Conservation (phyloP, 495 filamentous ascomycete genomes). For the Trichoderma virens region DNA sequence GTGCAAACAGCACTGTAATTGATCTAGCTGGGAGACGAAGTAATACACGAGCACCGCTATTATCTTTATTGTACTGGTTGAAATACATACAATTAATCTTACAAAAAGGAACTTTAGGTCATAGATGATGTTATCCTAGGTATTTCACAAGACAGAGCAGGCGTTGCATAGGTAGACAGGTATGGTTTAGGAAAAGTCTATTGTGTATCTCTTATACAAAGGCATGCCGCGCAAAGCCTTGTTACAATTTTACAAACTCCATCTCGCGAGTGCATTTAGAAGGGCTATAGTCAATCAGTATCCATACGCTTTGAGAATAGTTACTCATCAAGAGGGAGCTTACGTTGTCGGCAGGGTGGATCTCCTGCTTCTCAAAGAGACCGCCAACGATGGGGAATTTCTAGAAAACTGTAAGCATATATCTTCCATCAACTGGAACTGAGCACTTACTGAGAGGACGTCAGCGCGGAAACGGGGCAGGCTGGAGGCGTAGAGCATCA, state of each 20-base stretch:
- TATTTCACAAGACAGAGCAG: background rate
- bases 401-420: constrained; percentile 26
- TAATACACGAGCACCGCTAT: background rate
- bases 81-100: no score
- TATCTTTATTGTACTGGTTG: no score
- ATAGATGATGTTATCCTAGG: background rate
- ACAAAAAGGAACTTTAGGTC: no score
- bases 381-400: constrained; percentile 45
- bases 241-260: constrained; percentile 3
- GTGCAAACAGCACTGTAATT: background rate
- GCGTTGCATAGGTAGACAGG: background rate
- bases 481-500: constrained; percentile 53
- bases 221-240: constrained; percentile 18
- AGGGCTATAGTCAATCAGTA: constrained; percentile 28
- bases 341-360: constrained; percentile 53
- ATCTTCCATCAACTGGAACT: background rate
- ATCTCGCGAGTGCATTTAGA: constrained; percentile 25
- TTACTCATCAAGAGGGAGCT: constrained; percentile 17
- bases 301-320: constrained; percentile 9
- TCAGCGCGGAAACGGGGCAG: constrained; percentile 48
- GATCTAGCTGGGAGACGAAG: background rate
- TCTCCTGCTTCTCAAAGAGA: constrained; percentile 38
- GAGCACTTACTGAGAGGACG: constrained; percentile 36
- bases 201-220: constrained; percentile 12
- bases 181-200: constrained; percentile 5